A percentile compares a stretch with the other conserved stretches of the same genome.
Conservation (phyloP, 2,329 filamentous ascomycete genomes). For the Pestalotiopsis sp. region DNA sequence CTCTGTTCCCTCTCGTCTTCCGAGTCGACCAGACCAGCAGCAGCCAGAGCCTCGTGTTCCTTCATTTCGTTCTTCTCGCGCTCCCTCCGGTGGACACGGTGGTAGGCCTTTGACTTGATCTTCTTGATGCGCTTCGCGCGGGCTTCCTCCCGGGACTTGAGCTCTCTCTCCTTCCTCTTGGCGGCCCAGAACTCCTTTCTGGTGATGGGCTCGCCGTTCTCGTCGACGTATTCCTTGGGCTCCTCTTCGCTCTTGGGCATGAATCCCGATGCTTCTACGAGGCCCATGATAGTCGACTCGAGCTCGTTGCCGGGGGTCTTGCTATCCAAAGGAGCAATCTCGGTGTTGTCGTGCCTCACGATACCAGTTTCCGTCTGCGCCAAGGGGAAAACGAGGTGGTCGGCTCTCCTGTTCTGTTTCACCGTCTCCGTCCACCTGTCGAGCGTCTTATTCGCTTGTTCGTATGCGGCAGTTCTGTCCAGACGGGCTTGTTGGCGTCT, state of each 20-base stretch:
- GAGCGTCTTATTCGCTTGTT: conserved; percentile 89
- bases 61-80: conserved; percentile 55
- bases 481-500: conserved; percentile 85
- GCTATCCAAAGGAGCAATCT: conserved; percentile 65
- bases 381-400: conserved; percentile 87
- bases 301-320: conserved; percentile 76
- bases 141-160: conserved; percentile 86
- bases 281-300: conserved; percentile 82
- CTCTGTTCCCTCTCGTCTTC: conserved; percentile 64
- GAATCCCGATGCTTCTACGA: conserved; percentile 87
- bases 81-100: conserved; percentile 85
- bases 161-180: conserved; percentile 77
- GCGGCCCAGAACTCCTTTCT: conserved; percentile 73
- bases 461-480: conserved; percentile 79
- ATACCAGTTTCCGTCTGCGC: conserved; percentile 66
- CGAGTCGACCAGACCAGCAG: conserved; percentile 63
- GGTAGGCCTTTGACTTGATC: conserved; percentile 97
- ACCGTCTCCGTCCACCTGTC: conserved; percentile 94
- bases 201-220: conserved; percentile 71
- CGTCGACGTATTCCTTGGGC: conserved; percentile 61
- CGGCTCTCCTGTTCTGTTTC: conserved; percentile 88
- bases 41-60: conserved; percentile 52
- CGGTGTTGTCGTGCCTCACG: conserved; percentile 60
- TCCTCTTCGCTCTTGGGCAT: conserved; percentile 55
- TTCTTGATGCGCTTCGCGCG: conserved; percentile 94